Base-by-base conservation (phyloP, 192 early-diverging fungal genomes). In the Gryganskiella cystojenkinii region DNA sequence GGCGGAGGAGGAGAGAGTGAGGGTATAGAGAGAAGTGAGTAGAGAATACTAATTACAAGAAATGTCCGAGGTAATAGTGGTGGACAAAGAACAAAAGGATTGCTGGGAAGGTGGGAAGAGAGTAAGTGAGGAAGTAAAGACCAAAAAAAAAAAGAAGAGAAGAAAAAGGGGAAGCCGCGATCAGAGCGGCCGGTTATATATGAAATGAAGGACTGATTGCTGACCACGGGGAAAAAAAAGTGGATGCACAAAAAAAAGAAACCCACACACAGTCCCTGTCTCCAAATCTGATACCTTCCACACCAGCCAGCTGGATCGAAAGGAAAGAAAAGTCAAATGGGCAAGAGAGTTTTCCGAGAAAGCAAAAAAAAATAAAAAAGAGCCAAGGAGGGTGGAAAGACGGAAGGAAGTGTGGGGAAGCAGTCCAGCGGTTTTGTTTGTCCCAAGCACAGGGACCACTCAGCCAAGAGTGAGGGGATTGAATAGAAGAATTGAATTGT, bases 41-140 rank as follows among this genome's bases (percentile, higher is more conserved):
- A 35, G 51, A 27, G 51, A 43, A 64, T 64, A 54, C 50, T 45
- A 61, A 61, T 22, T 31, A 31, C 20, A 24, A 4, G 27, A 28
- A 4, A 45, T 14, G 33, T 35, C 8, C 30, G 19, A 35, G 17
- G 52, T 7, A 14, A 44, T 8, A 17, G 62, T 20, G 33, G 33
- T 40, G 49, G 35, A 22, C 8, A 28, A 44, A 61, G 8, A 43
- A 58, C 6, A 31, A 20, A 4, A 49, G n/a, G 24, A 25, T n/a
- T n/a, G n/a, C n/a, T n/a, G 42, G 22, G 22, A 37, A 33, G 35
- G 24, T 42, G 43, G 34, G 33, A 40, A 10, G 10, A 61, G 61
- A 40, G 19, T 52, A 20, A 49, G 22, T 25, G 20, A 49, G 22
- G 24, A 22, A 6, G 22, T 50, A 35, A 46, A 62, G 52, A 56